phyloP scores from a whole-genome alignment of 345 rosid genomes.

The Microcos paniculata region DNA sequence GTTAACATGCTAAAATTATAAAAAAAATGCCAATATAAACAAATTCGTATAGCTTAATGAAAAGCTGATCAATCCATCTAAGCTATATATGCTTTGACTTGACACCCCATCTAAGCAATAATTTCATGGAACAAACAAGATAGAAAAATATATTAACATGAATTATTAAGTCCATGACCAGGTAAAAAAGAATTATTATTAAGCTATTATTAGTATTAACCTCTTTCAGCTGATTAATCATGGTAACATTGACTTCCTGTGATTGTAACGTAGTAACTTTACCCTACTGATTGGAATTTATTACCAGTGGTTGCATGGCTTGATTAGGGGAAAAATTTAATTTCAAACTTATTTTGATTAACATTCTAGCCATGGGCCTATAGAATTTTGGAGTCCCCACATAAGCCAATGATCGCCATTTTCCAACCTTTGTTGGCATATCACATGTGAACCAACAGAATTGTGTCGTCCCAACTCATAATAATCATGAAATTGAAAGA shows the following conservation, averaged over 20 bases:
- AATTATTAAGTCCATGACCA: neutral
- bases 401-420: neutral
- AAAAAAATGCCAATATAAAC: too few relatives aligned
- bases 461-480: neutral
- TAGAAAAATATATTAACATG: neutral
- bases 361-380: neutral
- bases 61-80: too few relatives aligned
- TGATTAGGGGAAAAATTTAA: neutral
- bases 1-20: too few relatives aligned
- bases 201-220: neutral
- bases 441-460: neutral
- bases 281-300: neutral
- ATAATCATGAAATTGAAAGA: slow-evolving; percentile 2
- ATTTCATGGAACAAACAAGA: too few relatives aligned
- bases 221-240: neutral
- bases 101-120: too few relatives aligned
- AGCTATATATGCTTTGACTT: too few relatives aligned
- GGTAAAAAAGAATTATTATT: neutral
- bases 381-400: neutral
- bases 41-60: too few relatives aligned
- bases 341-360: neutral
- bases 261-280: neutral
- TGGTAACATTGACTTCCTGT: neutral
- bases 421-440: neutral
- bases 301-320: neutral